Evolutionary conservation across 768 basidiomycete species (phyloP).

Genomic region (Pleurotus tuber-regium): DNA sequence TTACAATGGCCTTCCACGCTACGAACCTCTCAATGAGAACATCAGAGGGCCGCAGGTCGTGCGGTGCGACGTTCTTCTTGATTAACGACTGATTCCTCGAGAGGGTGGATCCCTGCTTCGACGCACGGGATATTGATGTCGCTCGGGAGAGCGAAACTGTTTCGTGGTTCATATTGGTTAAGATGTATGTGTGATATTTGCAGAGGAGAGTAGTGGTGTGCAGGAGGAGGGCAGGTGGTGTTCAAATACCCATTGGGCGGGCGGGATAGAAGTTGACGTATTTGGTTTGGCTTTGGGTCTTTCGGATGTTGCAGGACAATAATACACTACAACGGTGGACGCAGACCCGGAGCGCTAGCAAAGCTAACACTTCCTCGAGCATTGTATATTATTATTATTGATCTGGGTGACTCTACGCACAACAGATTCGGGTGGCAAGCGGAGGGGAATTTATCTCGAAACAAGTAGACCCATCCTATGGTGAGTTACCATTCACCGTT

Average conservation of each 20-base stretch:
- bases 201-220: background rate
- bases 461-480: no score
- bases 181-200: background rate
- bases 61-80: constrained; percentile 89
- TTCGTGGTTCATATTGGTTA: constrained; percentile 32
- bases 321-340: background rate
- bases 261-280: background rate
- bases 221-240: background rate
- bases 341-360: no score
- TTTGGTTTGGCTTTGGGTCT: background rate
- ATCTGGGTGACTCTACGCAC: no score
- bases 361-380: no score
- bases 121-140: constrained; percentile 66
- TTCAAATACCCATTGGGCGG: background rate
- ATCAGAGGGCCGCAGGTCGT: constrained; percentile 90
- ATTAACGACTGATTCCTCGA: constrained; percentile 86
- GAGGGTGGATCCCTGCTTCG: constrained; percentile 64
- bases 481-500: no score
- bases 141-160: constrained; percentile 59
- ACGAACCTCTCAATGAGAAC: constrained; percentile 94
- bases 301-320: background rate
- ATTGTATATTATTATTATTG: no score
- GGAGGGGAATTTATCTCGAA: no score
- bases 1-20: constrained; percentile 95
- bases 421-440: no score